Evolutionary conservation across 2,329 filamentous ascomycete species (phyloP).

Genomic region (Colletotrichum incanum): DNA sequence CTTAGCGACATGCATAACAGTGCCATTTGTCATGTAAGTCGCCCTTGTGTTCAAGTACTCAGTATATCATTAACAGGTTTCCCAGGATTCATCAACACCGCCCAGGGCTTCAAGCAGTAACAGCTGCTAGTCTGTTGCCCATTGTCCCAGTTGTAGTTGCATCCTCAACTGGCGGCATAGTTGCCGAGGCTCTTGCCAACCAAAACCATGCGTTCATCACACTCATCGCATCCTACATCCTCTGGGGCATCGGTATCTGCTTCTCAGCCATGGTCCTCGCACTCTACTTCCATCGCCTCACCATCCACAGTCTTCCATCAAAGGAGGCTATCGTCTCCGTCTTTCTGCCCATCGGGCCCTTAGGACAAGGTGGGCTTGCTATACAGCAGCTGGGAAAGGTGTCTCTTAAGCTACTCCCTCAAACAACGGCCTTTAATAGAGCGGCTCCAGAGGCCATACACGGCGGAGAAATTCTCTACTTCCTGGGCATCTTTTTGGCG

Average conservation of each 20-base stretch:
- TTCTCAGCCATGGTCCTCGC: conserved; percentile 75
- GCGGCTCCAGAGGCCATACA: conserved; percentile 56
- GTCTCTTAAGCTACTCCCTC: conserved; percentile 58
- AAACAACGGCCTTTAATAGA: conserved; percentile 62
- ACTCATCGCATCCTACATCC: conserved; percentile 75
- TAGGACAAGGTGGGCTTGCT: conserved; percentile 77
- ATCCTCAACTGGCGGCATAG: conserved; percentile 71
- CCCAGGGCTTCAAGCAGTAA: conserved; percentile 70
- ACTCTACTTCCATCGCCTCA: conserved; percentile 80
- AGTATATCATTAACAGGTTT: background rate
- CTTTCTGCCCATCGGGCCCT: conserved; percentile 77
- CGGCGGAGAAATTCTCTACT: conserved; percentile 69
- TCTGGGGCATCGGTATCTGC: conserved; percentile 75
- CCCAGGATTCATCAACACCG: conserved; percentile 57
- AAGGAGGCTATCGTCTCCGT: conserved; percentile 78
- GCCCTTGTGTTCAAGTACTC: background rate
- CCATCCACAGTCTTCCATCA: conserved; percentile 76
- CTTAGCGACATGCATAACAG: conserved; percentile 67
- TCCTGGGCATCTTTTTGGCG: conserved; percentile 66
- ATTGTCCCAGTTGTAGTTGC: conserved; percentile 79
- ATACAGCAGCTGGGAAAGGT: conserved; percentile 67
- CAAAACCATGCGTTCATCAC: conserved; percentile 59
- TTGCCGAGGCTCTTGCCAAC: conserved; percentile 35
- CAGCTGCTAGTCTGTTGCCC: conserved; percentile 76
- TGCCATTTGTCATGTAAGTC: conserved; percentile 70